Evolutionary conservation across 2,329 filamentous ascomycete genomes (phyloP), one percentile per base, ranked within the genome.

Genomic region (Zymoseptoria brevis): DNA sequence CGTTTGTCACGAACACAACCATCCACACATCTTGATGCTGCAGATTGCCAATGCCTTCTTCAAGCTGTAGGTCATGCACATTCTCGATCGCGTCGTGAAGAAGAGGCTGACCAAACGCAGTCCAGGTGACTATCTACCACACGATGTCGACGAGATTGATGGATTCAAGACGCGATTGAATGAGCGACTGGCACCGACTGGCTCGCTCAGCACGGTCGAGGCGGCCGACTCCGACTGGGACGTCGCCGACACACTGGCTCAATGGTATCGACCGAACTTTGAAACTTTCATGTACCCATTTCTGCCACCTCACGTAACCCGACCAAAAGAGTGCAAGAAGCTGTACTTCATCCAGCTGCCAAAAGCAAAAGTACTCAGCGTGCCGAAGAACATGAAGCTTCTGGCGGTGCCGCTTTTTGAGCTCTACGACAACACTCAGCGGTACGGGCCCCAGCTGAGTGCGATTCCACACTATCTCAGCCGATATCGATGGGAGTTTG

Each of bases 271-370:
- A 59, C 94, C 94, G 57, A 99, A 97, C 79, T 96, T 97, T 73
- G 94, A 99, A 80, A 97, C 94, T 1, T 97, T 97, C 81, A 96
- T 99, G 91, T 99, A 99, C 74, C 94, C 94, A 0, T 99, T 96
- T 75, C 87, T 97, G 59, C 94, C 94, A 7, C 90, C 92, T 19
- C 94, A 99, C 77, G 90, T 96, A 63, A 96, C 93, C 19, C 82
- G 94, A 56, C 94, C 94, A 7, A 99, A 99, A 80, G 94, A 99
- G 79, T 96, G 93, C 80, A 99, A 99, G 81, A 99, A 99, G 81
- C 82, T 97, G 50, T 99, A 97, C 76, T 91, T 97, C 63, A 96
- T 99, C 66, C 90, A 96, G 74, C 80, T 99, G 26, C 94, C 94
- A 0, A 86, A 91, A 75, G 91, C 87, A 68, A 97, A 96, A 78